Conservation (phyloP, 2,329 filamentous ascomycete species). For the Didymella pomorum region DNA sequence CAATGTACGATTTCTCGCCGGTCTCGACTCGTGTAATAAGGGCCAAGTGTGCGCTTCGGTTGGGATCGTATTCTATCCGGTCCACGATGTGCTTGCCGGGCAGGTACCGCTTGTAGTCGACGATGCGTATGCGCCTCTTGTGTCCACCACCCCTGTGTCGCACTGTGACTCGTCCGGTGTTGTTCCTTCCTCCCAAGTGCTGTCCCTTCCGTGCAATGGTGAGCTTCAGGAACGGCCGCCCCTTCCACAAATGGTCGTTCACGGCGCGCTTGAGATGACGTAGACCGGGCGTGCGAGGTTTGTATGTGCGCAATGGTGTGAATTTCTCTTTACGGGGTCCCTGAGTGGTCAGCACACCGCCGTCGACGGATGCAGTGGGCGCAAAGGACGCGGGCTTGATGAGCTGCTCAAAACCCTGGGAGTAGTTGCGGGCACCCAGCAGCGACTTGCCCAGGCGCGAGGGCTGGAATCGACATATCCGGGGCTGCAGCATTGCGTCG, state of each 20-base stretch:
- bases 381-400: conserved; percentile 41
- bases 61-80: conserved; percentile 94
- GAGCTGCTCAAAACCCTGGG: conserved; percentile 48
- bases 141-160: conserved; percentile 91
- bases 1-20: conserved; percentile 83
- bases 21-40: conserved; percentile 79
- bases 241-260: conserved; percentile 98
- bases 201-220: conserved; percentile 94
- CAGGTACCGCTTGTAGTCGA: conserved; percentile 83
- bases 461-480: conserved; percentile 65
- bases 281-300: conserved; percentile 88
- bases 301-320: conserved; percentile 79
- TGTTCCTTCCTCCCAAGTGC: conserved; percentile 90
- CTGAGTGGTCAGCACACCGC: conserved; percentile 31
- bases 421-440: conserved; percentile 61
- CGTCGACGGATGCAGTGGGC: conserved; percentile 45
- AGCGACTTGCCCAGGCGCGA: conserved; percentile 59
- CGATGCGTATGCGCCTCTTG: conserved; percentile 87
- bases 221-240: conserved; percentile 79
- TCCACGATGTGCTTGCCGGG: conserved; percentile 89
- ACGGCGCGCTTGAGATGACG: conserved; percentile 90
- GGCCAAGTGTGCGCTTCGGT: conserved; percentile 91
- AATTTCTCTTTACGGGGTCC: conserved; percentile 45
- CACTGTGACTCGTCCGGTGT: conserved; percentile 83
- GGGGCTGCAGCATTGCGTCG: conserved; percentile 69